A percentile compares a stretch with the other conserved stretches of the same genome.
These are phyloP conservation scores for Vickermania spadyakhi DNA, from an alignment of 208 protist species.

Conservation along the genomic window DNA sequence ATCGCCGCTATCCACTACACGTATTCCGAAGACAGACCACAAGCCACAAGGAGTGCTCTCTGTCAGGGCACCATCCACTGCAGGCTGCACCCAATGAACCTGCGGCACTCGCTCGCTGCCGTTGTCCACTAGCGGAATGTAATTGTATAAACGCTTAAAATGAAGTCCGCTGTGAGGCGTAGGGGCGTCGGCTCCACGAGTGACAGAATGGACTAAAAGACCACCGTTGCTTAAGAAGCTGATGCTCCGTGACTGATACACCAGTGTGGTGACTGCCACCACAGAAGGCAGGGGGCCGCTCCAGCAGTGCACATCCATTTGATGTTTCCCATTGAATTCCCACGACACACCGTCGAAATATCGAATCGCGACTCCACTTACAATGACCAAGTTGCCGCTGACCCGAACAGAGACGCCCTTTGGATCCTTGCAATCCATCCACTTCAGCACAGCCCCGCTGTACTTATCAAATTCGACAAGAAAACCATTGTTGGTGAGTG, in stretches of 20 bases:
- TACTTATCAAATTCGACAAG: slow-evolving; percentile 51
- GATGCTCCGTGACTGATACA: not conserved
- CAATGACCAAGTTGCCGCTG: slow-evolving; percentile 25
- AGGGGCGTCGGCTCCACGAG: not conserved
- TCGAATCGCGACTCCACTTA: slow-evolving; percentile 45
- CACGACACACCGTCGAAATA: slow-evolving; percentile 50
- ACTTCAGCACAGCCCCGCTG: slow-evolving; percentile 53
- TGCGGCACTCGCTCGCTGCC: not conserved
- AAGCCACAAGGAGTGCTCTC: slow-evolving; percentile 12
- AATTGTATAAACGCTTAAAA: slow-evolving; percentile 14
- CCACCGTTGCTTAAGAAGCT: slow-evolving; percentile 23
- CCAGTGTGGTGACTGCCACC: slow-evolving; percentile 4
- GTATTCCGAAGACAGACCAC: slow-evolving; percentile 17
- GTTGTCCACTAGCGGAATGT: slow-evolving; percentile 9
- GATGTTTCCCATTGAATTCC: slow-evolving; percentile 72
- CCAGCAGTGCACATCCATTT: slow-evolving; percentile 7
- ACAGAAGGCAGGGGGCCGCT: slow-evolving; percentile 7
- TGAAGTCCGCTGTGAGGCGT: slow-evolving; percentile 4
- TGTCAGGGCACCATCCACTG: slow-evolving; percentile 2
- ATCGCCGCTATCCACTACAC: slow-evolving; percentile 2
- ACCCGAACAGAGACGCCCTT: slow-evolving; percentile 22
- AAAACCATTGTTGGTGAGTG: slow-evolving; percentile 46
- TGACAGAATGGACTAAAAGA: slow-evolving; percentile 13
- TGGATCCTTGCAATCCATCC: slow-evolving; percentile 85
- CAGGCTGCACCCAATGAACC: not conserved